Base-by-base conservation (phyloP, 179 eudicot genomes). In the Corrigiola litoralis region DNA sequence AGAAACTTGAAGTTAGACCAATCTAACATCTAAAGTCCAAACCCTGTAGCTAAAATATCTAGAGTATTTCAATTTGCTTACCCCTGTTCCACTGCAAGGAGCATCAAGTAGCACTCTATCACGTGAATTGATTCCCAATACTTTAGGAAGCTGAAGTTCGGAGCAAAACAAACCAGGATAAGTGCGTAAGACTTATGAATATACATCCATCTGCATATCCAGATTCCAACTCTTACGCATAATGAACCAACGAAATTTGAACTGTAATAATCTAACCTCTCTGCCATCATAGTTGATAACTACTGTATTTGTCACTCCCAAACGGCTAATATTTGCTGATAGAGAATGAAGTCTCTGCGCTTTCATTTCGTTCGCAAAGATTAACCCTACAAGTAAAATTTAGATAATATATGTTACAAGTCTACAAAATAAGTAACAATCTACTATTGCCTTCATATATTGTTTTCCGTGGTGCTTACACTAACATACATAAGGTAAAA, bases 51-150 rank as follows among this genome's bases (percentile, higher is more conserved):
- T n/a, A n/a, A n/a, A n/a, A n/a, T n/a, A n/a, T n/a, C n/a, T n/a
- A n/a, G n/a, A n/a, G n/a, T n/a, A n/a, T n/a, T n/a, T n/a, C n/a
- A n/a, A n/a, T 13, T 20, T 20, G 38, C 84, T 69, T 84, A 92
- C 97, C 77, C 96, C 97, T 49, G 98, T 92, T 67, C 98, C 98
- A 73, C 98, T 92, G 80, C 98, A 92, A 66, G 98, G 98, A 14
- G 98, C 97, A 80, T 92, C 98, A 73, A 92, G 61, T 70, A 90
- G 70, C 63, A 92, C 88, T 79, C 98, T 85, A 63, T 92, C 97
- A 18, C 78, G 84, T 41, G 98, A 78, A 70, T 90, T 92, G 31
- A 64, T 72, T 29, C 98, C 98, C 82, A 92, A 73, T 51, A 84
- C 85, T 73, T 87, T 92, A 6, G 97, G 87, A 64, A 92, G 85